Evolutionary conservation across 805 yeast species (phyloP).

Genomic region (Henningerozyma blattae): DNA sequence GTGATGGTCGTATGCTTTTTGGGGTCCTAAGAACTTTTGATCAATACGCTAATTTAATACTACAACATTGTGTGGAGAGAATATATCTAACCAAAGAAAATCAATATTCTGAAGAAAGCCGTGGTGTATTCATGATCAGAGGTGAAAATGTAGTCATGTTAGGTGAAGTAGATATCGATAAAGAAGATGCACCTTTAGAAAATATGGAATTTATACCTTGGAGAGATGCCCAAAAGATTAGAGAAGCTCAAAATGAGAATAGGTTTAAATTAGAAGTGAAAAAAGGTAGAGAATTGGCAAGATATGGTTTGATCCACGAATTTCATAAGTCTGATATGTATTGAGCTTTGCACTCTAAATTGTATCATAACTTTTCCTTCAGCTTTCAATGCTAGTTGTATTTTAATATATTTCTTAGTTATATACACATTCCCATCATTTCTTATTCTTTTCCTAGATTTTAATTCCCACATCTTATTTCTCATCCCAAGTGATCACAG

Average conservation of each 20-base stretch:
- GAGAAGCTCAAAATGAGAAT: constrained; percentile 19
- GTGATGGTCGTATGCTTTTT: constrained; percentile 80
- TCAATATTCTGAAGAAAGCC: constrained; percentile 59
- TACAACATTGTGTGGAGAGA: constrained; percentile 85
- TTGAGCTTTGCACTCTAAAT: constrained; percentile 18
- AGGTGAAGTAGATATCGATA: constrained; percentile 87
- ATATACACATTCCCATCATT: no score
- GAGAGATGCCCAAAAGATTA: constrained; percentile 42
- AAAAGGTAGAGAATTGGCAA: constrained; percentile 37
- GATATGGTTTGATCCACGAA: constrained; percentile 46
- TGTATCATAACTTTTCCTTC: no score
- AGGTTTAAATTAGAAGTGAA: constrained; percentile 31
- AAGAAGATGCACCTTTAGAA: constrained; percentile 59
- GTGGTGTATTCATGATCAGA: constrained; percentile 80
- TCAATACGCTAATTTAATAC: constrained; percentile 83
- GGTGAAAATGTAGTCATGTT: constrained; percentile 93
- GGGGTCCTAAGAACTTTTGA: constrained; percentile 93
- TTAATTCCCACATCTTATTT: no score
- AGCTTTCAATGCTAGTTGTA: no score
- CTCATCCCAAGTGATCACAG: no score
- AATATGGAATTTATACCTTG: constrained; percentile 48
- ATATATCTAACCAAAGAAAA: constrained; percentile 47
- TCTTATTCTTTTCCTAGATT: no score
- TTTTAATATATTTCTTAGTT: no score
- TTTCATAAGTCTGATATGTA: constrained; percentile 44